Base-by-base conservation (phyloP, 2,329 filamentous ascomycete genomes). In the Huntiella bhutanensis region DNA sequence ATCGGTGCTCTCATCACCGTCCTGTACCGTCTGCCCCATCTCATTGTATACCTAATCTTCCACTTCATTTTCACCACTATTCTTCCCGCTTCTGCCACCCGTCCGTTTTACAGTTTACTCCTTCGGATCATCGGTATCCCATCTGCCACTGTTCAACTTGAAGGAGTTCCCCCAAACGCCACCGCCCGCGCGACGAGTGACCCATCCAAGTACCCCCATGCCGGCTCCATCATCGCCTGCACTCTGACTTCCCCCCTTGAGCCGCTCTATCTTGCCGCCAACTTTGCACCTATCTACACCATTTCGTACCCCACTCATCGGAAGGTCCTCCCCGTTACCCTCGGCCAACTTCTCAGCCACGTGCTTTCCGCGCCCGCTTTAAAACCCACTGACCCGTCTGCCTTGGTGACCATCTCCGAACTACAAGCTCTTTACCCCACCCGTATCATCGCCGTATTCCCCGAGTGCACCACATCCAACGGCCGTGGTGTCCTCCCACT, bases 101-200 rank as follows among this genome's bases (percentile, higher is more conserved):
- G 96, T 64, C 75, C 82, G 10, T 75, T 85, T 42, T 65, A 96
- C 45, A 96, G 91, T 88, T 73, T 77, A 51, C 73, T 96, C 53
- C 73, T 98, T 54, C 81, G 77, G 34, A 81, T 93, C 49, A 85
- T 87, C 0, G 88, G 91, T 22, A 83, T 98, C 49, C 96, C 87
- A 86, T 96, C 88, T 88, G 80, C 95, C 48, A 91, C 98, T 62
- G 68, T 98, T n/a, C 88, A 95, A 61, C 84, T 98, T 53, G 91
- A 98, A 60, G 88, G 88, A 49, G 91, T 98, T 46, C 87, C 84
- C 63, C 83, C 86, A 64, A 91, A 91, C 64, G 87, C 81, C 19
- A 68, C 93, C 32, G 78, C 81, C 41, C 78, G 80, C 56, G 78
- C 86, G 55, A 28, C 22, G 7, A 28, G 22, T 10, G 77, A 81